Base-by-base conservation (phyloP, 2,329 filamentous ascomycete genomes). In the Trichoderma sp. region DNA sequence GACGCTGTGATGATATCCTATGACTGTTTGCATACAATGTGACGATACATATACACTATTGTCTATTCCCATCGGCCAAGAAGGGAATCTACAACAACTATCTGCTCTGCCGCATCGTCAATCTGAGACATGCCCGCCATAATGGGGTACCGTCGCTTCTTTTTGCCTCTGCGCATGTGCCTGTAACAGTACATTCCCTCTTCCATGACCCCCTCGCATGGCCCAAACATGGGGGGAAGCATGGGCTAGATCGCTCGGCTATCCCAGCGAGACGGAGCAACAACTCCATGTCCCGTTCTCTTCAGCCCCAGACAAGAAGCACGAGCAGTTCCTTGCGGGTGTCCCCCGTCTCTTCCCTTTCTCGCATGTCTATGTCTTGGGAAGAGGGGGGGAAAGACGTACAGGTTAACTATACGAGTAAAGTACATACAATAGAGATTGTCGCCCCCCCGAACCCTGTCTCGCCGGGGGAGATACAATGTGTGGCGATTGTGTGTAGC, bases 381-480 rank as follows among this genome's bases (percentile, higher is more conserved):
- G 8, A 12, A 5, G 12, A 36, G 34, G 34, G 32, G 6, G 32
- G 34, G 34, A 7, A 36, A 28, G 6, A 14, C 34, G 34, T 36
- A 36, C 34, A 36, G 30, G 30, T 32, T 32, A 32, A 32, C 30
- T 32, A 32, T 32, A 32, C 30, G 30, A 32, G 6, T 7, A 9
- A 30, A 30, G 6, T 15, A 18, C 14, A 6, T 43, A n/a, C 26
- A 58, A 8, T 8, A 28, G 26, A 56, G 43, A 64, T 66, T 56
- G 15, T 66, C 63, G 36, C 43, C 62, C 63, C 63, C 57, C 63
- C 39, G 24, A 47, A 32, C 39, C 47, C 63, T 66, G 65, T 58
- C 34, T 68, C 26, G 28, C 26, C 39, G n/a, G 39, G 62, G 62
- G 62, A 30, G 36, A 32, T 47, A 30, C 53, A 47, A 28, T 15